These are phyloP conservation scores for Huntiella decipiens DNA, from an alignment of 2,329 filamentous ascomycete genomes.

Conservation along the genomic window DNA sequence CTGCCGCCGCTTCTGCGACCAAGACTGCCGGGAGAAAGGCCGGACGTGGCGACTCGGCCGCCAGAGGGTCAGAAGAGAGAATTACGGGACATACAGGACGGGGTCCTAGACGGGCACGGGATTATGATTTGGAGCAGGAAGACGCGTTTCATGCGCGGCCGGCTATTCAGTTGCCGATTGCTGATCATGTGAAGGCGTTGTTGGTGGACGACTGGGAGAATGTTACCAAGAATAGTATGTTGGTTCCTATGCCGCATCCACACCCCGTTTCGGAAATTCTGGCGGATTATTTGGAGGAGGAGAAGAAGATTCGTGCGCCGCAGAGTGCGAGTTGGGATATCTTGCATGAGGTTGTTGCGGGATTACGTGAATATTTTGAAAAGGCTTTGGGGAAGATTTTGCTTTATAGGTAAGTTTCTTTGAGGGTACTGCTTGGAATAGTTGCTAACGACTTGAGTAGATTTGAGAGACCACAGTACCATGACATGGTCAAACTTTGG, in stretches of 20 bases:
- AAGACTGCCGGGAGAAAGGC: slow-evolving; percentile 18
- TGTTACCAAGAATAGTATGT: slow-evolving; percentile 81
- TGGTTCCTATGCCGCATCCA: slow-evolving; percentile 65
- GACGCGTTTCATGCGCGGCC: slow-evolving; percentile 70
- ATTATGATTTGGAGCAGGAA: slow-evolving; percentile 79
- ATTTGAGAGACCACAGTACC: slow-evolving; percentile 80
- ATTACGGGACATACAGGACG: slow-evolving; percentile 40
- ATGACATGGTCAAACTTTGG: slow-evolving; percentile 55
- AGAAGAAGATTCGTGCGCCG: slow-evolving; percentile 43
- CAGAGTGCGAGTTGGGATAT: slow-evolving; percentile 63
- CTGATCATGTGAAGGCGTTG: slow-evolving; percentile 76
- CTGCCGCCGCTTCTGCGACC: slow-evolving; percentile 16
- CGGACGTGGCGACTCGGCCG: slow-evolving; percentile 51
- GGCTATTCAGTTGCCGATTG: slow-evolving; percentile 68
- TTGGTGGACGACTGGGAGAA: slow-evolving; percentile 99
- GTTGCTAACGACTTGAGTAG: slow-evolving; percentile 22
- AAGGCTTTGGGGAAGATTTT: slow-evolving; percentile 73
- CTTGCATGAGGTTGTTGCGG: slow-evolving; percentile 71
- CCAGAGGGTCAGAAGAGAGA: slow-evolving; percentile 61
- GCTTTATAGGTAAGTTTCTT: slow-evolving; percentile 46
- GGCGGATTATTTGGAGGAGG: slow-evolving; percentile 57
- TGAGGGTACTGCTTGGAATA: background rate
- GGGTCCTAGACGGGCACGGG: slow-evolving; percentile 55
- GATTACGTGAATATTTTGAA: slow-evolving; percentile 86
- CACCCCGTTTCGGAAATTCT: slow-evolving; percentile 62